Evolutionary conservation across 2,329 filamentous ascomycete species (phyloP), one percentile per base, ranked within the genome.

Genomic region (Cercospora sesami): DNA sequence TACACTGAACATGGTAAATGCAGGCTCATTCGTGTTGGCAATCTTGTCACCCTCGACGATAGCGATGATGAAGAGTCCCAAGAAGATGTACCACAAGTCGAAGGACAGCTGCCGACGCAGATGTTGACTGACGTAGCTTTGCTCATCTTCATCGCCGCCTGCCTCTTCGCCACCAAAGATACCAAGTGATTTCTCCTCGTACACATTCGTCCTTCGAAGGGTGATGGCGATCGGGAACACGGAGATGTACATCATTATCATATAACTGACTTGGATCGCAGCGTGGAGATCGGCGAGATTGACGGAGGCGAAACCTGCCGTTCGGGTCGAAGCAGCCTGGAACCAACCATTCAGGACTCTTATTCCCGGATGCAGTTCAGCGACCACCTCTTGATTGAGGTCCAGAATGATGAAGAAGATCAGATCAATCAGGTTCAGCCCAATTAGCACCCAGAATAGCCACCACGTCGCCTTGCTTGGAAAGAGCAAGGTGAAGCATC

Each of bases 161-260:
- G 85, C 84, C 39, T 81, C 76, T n/a, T 81, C 76, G 21, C 81
- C 81, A 60, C 82, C 83, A 75, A 91, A 93, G 31, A 96, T 88
- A 5, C 92, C 92, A 0, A 95, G 86, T 0, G 90, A 92, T 72
- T 90, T 92, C 78, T 98, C 94, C 80, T 97, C 94, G 82, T 98
- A 98, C 2, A 97, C 94, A 78, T 98, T 98, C 67, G 94, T 97
- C 71, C 92, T 86, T 63, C 94, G 93, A 74, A 98, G 91, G 6
- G 92, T 95, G 75, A 98, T 98, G 77, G 95, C 94, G 74, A 98
- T 96, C 5, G 94, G 94, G 74, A 97, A 96, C 68, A 97, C 92
- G 67, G 94, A 97, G 70, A 98, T 97, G 80, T 98, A 98, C 95
- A 98, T 98, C 95, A 98, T 98, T 79, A 98, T 90, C 80, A 98